Base-by-base conservation (phyloP, 768 basidiomycete genomes). In the Rhodotorula graminis region DNA sequence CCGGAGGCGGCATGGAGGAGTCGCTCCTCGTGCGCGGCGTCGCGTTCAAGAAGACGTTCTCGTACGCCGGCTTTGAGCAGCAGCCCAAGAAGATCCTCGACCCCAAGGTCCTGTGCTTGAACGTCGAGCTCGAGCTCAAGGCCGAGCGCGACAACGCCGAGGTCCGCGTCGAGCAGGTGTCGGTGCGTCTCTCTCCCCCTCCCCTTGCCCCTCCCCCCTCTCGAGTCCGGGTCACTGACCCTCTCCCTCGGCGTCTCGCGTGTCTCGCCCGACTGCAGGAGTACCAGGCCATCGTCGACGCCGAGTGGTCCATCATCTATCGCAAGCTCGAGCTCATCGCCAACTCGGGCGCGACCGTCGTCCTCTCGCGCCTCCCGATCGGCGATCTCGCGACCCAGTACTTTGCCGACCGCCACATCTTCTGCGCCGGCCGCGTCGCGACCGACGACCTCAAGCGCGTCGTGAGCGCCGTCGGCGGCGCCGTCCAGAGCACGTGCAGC, bases 141-240 rank as follows among this genome's bases (percentile, higher is more conserved):
- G 96, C 96, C 0, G 96, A 99, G 83, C 94, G 98, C 81, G 96
- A 99, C 82, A 99, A 99, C 76, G 96, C 96, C 7, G 96, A 99
- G 82, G 92, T 99, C 55, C 88, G 96, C 49, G 93, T 99, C 27
- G 93, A 98, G 79, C 89, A 90, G 25, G 95, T 99, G 37, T 89
- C 93, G 27, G 80, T 81, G 65, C 46, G 80, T 74, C n/a, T n/a
- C n/a, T n/a, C n/a, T n/a, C n/a, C n/a, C n/a, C n/a, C n/a, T n/a
- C n/a, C n/a, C n/a, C n/a, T n/a, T n/a, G n/a, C n/a, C n/a, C n/a
- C n/a, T 31, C 14, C 11, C 2, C 31, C 27, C 25, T 27, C 37
- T 37, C 37, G 37, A 37, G 49, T 2, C 49, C 40, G 31, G n/a
- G 23, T 18, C 3, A 50, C 52, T 25, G 27, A 37, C 37, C 21